Evolutionary conservation across 2,329 filamentous ascomycete genomes (phyloP), one percentile per base, ranked within the genome.

Genomic region (Neonectria sp.): DNA sequence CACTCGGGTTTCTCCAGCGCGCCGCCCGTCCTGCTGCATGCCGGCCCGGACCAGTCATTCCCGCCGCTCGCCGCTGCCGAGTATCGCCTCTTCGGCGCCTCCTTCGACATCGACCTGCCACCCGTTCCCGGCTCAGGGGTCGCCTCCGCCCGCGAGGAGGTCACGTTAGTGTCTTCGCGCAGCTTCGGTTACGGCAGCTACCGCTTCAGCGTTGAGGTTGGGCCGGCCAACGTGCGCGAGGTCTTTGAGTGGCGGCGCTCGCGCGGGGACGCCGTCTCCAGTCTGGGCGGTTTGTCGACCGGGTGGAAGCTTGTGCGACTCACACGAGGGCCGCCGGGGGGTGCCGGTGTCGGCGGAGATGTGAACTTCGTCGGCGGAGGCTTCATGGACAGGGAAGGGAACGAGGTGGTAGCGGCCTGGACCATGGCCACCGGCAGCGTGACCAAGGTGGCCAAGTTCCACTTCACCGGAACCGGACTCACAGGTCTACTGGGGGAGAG

Each of bases 241-340:
- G 37, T 48, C n/a, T 76, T 75, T 17, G 69, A 76, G 51, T 76
- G 74, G 74, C 60, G 72, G 8, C 65, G 58, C 7, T 76, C 72
- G 4, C 56, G 61, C 6, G 66, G 71, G 1, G 65, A 68, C 17
- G 69, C 70, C 2, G 63, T 76, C 33, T 53, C 56, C 24, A 57
- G 43, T 17, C 56, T 76, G 3, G 68, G 65, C 9, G 74, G 69
- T 0, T 29, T 68, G 24, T 60, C 60, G 25, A 60, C 56, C 9
- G 73, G 71, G 21, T 75, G 67, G 72, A 76, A 76, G 48, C 64
- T 76, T 33, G 71, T 76, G 43, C 65, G 74, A 21, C 45, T 74
- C 27, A 57, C 56, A 4, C 59, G 43, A 4, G 64, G 64, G n/a
- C 57, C 70, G 17, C 66, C 67, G 6, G 65, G 68, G 1, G 69